Evolutionary conservation across 73 alveolate genomes (phyloP), one percentile per base, ranked within the genome.

Genomic region (Paraurostyla sp.): DNA sequence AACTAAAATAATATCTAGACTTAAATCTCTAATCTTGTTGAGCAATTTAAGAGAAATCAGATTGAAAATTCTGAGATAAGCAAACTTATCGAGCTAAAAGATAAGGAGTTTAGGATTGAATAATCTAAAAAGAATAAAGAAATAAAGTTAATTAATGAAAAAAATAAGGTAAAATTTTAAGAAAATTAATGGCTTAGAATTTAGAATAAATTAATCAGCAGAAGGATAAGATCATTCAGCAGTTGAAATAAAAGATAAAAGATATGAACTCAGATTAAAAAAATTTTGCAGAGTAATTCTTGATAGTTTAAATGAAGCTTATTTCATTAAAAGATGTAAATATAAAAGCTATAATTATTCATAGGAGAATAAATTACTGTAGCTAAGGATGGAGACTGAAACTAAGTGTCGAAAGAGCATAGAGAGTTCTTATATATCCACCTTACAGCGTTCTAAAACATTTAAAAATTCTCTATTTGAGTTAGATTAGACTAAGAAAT

Each of bases 281-380:
- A 32, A 20, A 60, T 11, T 6, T 27, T 3, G 32, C 52, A 2
- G 22, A 60, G 52, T 29, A 25, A 13, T 9, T 30, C 23, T 30
- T 29, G 25, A 3, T 60, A 9, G 29, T 60, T 7, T 16, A 60
- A 60, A 60, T 60, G 78, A 25, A 25, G 13, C 29, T 30, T 27
- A 60, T 9, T 9, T 25, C 78, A 29, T 23, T 60, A 9, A 60
- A 60, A 60, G 78, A 60, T 27, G 78, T 60, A 60, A 60, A 6
- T 30, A 30, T 30, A 27, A 9, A 9, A 60, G 13, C 13, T 27
- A 60, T 20, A 16, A 13, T 30, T 6, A 60, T 60, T 20, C 11
- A 4, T 60, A 60, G 78, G 78, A 60, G 32, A 60, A 60, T 29
- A 60, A 60, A 60, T 27, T 60, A 60, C 32, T 60, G 23, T 29